Conservation (phyloP, 1,284 basidiomycete genomes). For the Moesziomyces sp. region DNA sequence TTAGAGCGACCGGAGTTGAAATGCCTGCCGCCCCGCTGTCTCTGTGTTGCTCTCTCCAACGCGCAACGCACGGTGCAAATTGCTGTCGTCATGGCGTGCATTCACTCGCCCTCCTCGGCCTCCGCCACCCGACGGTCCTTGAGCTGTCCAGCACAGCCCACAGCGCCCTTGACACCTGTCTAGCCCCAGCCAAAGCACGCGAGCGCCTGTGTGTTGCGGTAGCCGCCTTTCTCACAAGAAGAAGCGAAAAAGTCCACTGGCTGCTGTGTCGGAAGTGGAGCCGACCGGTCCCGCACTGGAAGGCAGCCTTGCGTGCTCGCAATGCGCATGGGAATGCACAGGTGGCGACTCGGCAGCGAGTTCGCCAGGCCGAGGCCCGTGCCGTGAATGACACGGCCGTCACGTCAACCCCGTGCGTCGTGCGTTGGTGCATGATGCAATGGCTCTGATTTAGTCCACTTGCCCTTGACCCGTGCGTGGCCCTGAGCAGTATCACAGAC, state of each 20-base stretch:
- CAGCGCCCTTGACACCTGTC: too few species aligned
- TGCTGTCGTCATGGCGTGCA: neutral
- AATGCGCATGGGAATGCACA: neutral
- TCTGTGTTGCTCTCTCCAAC: constrained; percentile 16
- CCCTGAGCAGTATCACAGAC: neutral
- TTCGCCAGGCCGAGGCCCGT: neutral
- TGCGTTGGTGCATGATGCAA: neutral
- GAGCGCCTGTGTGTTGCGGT: too few species aligned
- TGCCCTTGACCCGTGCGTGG: neutral
- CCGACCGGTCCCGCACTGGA: too few species aligned
- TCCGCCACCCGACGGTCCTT: too few species aligned
- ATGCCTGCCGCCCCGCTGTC: constrained; percentile 3
- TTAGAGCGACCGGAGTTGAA: constrained; percentile 8
- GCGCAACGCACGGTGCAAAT: neutral
- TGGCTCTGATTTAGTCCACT: neutral
- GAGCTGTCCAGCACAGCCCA: too few species aligned
- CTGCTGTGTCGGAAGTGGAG: too few species aligned
- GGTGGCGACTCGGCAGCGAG: neutral
- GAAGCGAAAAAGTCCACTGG: too few species aligned
- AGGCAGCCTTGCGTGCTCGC: neutral
- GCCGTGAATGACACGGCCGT: neutral
- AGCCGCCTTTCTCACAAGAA: too few species aligned
- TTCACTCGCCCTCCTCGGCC: neutral
- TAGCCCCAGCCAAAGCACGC: too few species aligned
- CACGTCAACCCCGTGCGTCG: neutral